Base-by-base conservation (phyloP, 345 rosid species). In the Boechera stricta region DNA sequence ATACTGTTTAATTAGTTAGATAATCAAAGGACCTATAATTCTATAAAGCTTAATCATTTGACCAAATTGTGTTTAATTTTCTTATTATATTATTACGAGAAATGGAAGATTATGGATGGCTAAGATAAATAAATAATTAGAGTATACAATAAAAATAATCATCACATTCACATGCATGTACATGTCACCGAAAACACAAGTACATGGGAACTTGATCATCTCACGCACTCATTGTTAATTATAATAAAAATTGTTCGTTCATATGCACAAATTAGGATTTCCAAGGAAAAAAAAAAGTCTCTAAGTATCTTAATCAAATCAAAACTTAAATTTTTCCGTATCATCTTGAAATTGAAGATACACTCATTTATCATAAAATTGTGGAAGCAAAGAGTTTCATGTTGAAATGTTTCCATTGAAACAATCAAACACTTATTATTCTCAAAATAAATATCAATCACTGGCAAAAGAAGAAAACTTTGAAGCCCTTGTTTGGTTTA, bases 121-220 rank as follows among this genome's bases (percentile, higher is more conserved):
- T 44, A 42, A 38, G 10, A 71, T 71, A 61, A 28, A 45, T 6
- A 32, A 16, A 18, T 33, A 18, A 16, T 32, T 32, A 33, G 31
- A 16, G 18, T 18, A 33, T 12, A 41, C 1, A 12, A 24, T 61
- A 24, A 28, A 15, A 66, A 10, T 56, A 71, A 64, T 77, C 54
- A 71, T 71, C 36, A 71, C 67, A 47, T 55, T 71, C 77, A 57
- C 73, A 71, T 77, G 77, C 63, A 21, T 21, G 24, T 21, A 21
- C 24, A 21, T 21, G 24, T 21, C 67, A 64, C 66, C 73, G 68
- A 71, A 65, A 64, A 65, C 72, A 71, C 62, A 49, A 56, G 64
- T 56, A 77, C 68, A 71, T 49, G 66, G 81, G 72, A 77, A 77
- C 62, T 77, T 64, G 77, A 77, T 65, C 55, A 77, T 67, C 56